Base-by-base conservation (phyloP, 805 yeast genomes). In the Candida ponderosae region DNA sequence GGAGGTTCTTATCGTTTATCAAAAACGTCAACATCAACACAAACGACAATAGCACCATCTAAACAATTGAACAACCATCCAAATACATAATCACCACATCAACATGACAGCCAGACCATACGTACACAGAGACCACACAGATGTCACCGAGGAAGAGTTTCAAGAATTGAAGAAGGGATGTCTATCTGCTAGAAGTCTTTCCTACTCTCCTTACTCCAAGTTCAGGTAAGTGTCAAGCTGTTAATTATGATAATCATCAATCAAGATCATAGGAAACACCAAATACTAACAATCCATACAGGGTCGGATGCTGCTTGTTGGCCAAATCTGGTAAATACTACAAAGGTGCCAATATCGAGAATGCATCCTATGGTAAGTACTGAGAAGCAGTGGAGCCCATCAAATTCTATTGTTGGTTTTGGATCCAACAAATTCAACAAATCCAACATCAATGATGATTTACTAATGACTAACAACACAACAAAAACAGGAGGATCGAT, bases 301-400 rank as follows among this genome's bases (percentile, higher is more conserved):
- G 86, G 35, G 98, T 90, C 2, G 97, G 97, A 0, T 85, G 95
- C 37, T 74, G 80, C 4, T 49, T 90, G 2, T 51, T 85, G 18
- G 67, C 86, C 1, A 56, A 53, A 0, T 53, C 63, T 8, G 82
- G 75, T 3, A 61, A 62, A 16, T 65, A 54, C 31, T 60, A 81
- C 18, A 52, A 60, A 11, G 98, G 97, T 5, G 95, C 95, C 30
- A 90, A 90, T 48, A 78, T 93, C 20, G 98, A 90, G 56, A 93
- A 90, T 56, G 97, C 97, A 3, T 77, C 93, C 34, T 89, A 84
- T 53, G 94, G 86, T 11, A 66, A 62, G 24, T 54, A 59, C n/a
- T 59, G 65, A 5, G 63, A 70, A 42, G 70, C 70, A n/a, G n/a
- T n/a, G n/a, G n/a, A n/a, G n/a, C n/a, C n/a, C n/a, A n/a, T n/a